Base-by-base conservation (phyloP, 331 rosid species). In the Prunus yedoensis region DNA sequence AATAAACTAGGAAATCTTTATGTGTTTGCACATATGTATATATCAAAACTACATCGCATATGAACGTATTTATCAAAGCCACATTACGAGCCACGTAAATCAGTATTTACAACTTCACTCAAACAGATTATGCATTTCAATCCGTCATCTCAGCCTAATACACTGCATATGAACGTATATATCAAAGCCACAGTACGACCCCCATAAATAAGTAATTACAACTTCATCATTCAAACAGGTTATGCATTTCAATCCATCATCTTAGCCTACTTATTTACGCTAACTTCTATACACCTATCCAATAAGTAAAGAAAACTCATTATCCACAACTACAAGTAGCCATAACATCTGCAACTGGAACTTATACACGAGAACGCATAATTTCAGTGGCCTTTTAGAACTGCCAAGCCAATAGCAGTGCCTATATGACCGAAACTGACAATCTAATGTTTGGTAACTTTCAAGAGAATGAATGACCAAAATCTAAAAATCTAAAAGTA, bases 101-200 rank as follows among this genome's bases (percentile, higher is more conserved):
- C 75, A 54, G 16, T 71, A 38, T 54, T 54, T 54, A n/a, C 64
- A 62, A 62, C 46, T 62, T 14, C 75, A 54, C 52, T 68, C 15
- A 3, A 35, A 10, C 7, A 5, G 23, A 18, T 18, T 30, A 2
- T 13, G 50, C 20, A 70, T 12, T 70, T 54, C 63, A 52, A 43
- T 66, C 47, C 20, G 46, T n/a, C 12, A 71, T 54, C n/a, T 47
- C 15, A 69, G 25, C 35, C 43, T 38, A 59, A 21, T 54, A 20
- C 35, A 71, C 50, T 13, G 8, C 65, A 38, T 4, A 38, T 56
- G 60, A 20, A 13, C 15, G 7, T 21, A 54, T 7, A 54, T 15
- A 71, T 17, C 2, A 62, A 62, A 32, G 5, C 20, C 66, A 61
- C 43, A 20, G 13, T 52, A 52, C 4, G 21, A 46, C 14, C 43